Conservation (phyloP, 1,139 yeast species). For the Yamadazyma spencermartinsiae region DNA sequence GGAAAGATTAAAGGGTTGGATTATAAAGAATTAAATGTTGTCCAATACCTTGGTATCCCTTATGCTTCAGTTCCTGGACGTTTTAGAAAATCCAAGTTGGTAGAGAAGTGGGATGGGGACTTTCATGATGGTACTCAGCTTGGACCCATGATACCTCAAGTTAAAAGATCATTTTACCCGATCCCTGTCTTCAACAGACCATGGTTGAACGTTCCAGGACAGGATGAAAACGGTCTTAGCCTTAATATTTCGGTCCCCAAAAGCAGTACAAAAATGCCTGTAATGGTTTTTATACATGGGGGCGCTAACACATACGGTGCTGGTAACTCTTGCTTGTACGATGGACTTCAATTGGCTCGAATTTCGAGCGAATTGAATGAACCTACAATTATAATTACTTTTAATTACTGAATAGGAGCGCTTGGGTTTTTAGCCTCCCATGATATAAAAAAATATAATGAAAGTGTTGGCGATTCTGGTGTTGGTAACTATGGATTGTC, state of each 20-base stretch:
- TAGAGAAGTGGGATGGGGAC: constrained; percentile 7
- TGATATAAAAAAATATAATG: constrained; percentile 6
- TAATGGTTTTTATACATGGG: constrained; percentile 18
- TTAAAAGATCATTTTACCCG: constrained; percentile 13
- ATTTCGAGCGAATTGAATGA: constrained; percentile 8
- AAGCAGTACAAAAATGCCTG: constrained; percentile 10
- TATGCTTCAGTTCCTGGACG: constrained; percentile 16
- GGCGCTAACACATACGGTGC: constrained; percentile 17
- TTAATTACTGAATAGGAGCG: constrained; percentile 11
- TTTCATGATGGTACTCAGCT: constrained; percentile 12
- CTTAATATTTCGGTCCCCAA: constrained; percentile 8
- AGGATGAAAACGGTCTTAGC: constrained; percentile 8
- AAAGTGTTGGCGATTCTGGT: constrained; percentile 8
- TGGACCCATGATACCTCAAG: constrained; percentile 12
- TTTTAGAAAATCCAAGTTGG: constrained; percentile 13
- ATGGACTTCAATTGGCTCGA: constrained; percentile 13
- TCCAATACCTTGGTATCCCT: constrained; percentile 13
- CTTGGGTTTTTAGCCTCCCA: constrained; percentile 11
- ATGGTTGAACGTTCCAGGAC: constrained; percentile 5
- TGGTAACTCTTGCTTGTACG: constrained; percentile 12
- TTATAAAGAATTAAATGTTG: constrained; percentile 8
- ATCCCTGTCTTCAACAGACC: constrained; percentile 12
- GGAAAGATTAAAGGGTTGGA: constrained; percentile 7
- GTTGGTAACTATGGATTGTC: constrained; percentile 12
- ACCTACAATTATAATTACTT: constrained; percentile 10